phyloP scores from a whole-genome alignment of 2,329 filamentous ascomycete species.

The Talaromyces sp. region DNA sequence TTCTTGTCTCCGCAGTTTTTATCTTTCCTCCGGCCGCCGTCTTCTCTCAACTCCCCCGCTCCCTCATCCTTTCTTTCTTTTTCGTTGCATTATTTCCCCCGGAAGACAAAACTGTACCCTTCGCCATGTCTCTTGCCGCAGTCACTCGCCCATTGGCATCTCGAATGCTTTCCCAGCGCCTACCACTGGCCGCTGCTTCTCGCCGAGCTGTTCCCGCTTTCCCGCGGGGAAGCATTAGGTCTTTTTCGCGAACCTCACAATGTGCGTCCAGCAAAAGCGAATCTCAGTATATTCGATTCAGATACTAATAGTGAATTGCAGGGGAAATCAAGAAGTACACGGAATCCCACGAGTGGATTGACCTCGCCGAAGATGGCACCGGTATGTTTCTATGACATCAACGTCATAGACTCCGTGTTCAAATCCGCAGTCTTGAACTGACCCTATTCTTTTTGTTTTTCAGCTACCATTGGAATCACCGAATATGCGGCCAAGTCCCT shows the following conservation, averaged over 20 bases:
- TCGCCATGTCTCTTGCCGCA: conserved; percentile 34
- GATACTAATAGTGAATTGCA: conserved; percentile 14
- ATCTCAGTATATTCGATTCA: not conserved
- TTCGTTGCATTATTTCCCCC: not conserved
- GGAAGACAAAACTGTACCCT: not conserved
- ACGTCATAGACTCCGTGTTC: not conserved
- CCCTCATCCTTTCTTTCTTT: conserved; percentile 3
- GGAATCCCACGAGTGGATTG: conserved; percentile 97
- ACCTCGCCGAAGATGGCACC: conserved; percentile 73
- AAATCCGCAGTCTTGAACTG: not conserved
- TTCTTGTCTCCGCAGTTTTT: conserved; percentile 18
- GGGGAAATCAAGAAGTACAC: conserved; percentile 72
- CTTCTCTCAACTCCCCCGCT: conserved; percentile 11
- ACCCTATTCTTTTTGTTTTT: not conserved
- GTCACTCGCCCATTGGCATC: conserved; percentile 32
- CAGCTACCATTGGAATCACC: conserved; percentile 74
- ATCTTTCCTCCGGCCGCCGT: conserved; percentile 6
- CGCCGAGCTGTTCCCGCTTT: conserved; percentile 28
- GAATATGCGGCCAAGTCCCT: conserved; percentile 86
- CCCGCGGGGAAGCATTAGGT: conserved; percentile 36
- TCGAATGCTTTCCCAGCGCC: conserved; percentile 32
- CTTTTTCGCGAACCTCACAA: conserved; percentile 38
- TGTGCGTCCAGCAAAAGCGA: conserved; percentile 20
- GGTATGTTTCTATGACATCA: conserved; percentile 44
- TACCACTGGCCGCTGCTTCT: conserved; percentile 18